Conservation (phyloP, 768 basidiomycete species). For the Tricholoma sp. region DNA sequence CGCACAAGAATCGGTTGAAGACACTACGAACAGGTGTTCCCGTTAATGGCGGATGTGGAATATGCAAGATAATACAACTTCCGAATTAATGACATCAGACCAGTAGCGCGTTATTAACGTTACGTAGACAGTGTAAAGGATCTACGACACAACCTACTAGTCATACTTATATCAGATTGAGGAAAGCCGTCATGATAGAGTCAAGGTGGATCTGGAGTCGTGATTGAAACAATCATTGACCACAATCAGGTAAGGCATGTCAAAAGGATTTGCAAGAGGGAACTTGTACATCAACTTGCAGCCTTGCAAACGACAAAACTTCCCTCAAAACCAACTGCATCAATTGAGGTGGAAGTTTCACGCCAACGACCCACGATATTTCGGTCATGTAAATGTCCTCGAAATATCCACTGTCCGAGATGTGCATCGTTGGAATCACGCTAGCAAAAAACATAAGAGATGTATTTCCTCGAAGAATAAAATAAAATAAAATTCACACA, state of each 20-base stretch:
- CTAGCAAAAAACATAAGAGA: constrained; percentile 17
- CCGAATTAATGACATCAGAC: too few species aligned
- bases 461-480: not conserved
- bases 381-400: constrained; percentile 44
- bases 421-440: constrained; percentile 22
- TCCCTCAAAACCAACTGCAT: constrained; percentile 43
- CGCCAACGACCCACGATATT: constrained; percentile 54
- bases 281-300: not conserved
- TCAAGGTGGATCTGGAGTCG: too few species aligned
- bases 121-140: too few species aligned
- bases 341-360: constrained; percentile 36
- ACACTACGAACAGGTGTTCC: not conserved
- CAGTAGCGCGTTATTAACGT: too few species aligned
- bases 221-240: too few species aligned
- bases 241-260: too few species aligned
- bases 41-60: too few species aligned
- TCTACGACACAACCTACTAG: too few species aligned
- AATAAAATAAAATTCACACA: constrained; percentile 26
- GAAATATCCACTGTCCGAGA: constrained; percentile 45
- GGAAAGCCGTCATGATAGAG: too few species aligned
- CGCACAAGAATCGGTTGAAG: not conserved
- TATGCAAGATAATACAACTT: too few species aligned
- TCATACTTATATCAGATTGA: too few species aligned
- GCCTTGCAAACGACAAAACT: constrained; percentile 39
- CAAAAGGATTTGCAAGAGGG: not conserved